Base-by-base conservation (phyloP, 164 flowering plant species). In the Berberis thunbergii region DNA sequence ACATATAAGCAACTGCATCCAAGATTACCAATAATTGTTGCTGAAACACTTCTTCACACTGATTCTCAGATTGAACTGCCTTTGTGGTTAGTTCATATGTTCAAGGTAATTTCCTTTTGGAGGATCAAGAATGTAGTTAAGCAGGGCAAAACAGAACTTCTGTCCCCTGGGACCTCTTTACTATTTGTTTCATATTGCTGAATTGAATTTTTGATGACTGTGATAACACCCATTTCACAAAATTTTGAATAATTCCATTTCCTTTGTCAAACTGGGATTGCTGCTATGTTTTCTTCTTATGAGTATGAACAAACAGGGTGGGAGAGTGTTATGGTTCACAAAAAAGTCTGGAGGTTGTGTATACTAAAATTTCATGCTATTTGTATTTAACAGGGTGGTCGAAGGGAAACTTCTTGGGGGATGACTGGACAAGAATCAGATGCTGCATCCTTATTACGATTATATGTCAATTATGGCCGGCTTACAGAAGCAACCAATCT, bases 31-130 rank as follows among this genome's bases (percentile, higher is more conserved):
- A 73, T 78, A n/a, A 66, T 83, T 63, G 94, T 91, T 76, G 99
- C 96, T 69, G 93, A 86, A 71, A 86, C 94, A 49, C 89, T 94
- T 75, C 90, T 91, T 72, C 81, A 72, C 41, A 68, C 82, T 38
- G 88, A 94, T 79, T 72, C 90, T 67, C 86, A 85, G 63, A 84
- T 94, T 65, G 97, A 91, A 65, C 74, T 94, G 74, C 99, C 99
- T 64, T 83, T 91, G 50, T 94, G 99, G 99, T 76, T 94, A 54
- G 89, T 91, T 67, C 77, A 77, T 45, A 83, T 85, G 85, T 91
- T 94, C 77, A 94, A 91, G 99, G 99, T 94, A 77, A 65, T 11
- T 64, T 61, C 43, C 41, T 50, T 45, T 48, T 59, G 6, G 9
- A 54, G 26, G 26, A 26, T 26, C 26, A 26, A 26, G 26, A 26